These are phyloP conservation scores for Pseudozyma tsukubaensis DNA, from an alignment of 1,284 basidiomycete species.

Conservation along the genomic window DNA sequence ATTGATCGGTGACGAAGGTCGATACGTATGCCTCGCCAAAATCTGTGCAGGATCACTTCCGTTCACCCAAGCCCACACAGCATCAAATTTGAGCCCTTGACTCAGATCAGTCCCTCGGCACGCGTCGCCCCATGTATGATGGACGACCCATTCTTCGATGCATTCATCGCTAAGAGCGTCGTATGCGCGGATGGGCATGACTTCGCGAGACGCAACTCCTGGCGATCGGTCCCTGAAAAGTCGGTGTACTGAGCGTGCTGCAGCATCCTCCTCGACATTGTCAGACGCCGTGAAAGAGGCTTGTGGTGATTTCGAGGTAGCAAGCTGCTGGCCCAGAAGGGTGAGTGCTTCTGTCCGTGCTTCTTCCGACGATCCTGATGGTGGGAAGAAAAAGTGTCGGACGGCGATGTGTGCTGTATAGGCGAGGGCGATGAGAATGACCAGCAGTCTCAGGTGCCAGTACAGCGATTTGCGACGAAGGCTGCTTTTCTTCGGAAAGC, in stretches of 20 bases:
- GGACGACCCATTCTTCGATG: conserved; percentile 38
- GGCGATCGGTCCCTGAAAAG: conserved; percentile 22
- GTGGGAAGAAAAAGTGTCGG: conserved; percentile 10
- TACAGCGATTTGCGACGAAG: conserved; percentile 11
- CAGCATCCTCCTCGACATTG: neutral
- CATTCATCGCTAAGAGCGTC: conserved; percentile 38
- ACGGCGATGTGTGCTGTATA: conserved; percentile 9
- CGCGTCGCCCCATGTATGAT: conserved; percentile 24
- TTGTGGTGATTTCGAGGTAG: conserved; percentile 1
- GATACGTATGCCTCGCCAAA: conserved; percentile 27
- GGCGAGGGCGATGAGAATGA: conserved; percentile 14
- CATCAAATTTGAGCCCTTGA: conserved; percentile 30
- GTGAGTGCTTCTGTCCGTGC: conserved; percentile 8
- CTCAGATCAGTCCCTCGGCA: conserved; percentile 30
- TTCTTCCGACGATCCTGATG: conserved; percentile 12
- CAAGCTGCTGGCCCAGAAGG: conserved; percentile 22
- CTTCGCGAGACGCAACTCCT: conserved; percentile 18
- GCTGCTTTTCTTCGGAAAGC: conserved; percentile 4
- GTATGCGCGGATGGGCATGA: conserved; percentile 31
- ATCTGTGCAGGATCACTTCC: conserved; percentile 46
- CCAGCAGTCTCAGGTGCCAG: conserved; percentile 10
- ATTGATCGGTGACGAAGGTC: conserved; percentile 31
- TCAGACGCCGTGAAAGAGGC: neutral
- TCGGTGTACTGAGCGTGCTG: conserved; percentile 19
- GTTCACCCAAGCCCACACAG: conserved; percentile 48